Percentiles rank a stretch among this genome's conserved stretches.
Evolutionary conservation across 208 protist genomes (phyloP).

Genomic region (Histomonas meleagridis): DNA sequence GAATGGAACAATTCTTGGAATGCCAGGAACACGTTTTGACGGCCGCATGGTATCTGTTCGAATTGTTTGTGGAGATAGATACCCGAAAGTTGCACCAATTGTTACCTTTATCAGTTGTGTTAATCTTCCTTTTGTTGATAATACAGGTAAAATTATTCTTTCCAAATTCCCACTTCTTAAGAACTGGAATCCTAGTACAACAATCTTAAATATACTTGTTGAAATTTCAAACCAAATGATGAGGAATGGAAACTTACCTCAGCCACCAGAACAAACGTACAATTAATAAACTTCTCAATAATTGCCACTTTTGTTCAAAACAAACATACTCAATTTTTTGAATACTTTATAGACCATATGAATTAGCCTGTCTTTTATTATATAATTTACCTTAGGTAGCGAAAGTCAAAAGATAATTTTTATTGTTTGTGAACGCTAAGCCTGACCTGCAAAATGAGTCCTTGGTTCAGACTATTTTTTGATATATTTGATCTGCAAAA

Average conservation of each 20-base stretch:
- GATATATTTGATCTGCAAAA: too few relatives aligned
- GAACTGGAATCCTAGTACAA: not conserved
- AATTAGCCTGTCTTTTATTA: too few relatives aligned
- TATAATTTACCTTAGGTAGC: too few relatives aligned
- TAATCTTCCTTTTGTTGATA: constrained; percentile 33
- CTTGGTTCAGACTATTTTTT: too few relatives aligned
- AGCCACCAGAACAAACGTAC: constrained; percentile 33
- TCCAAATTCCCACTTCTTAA: not conserved
- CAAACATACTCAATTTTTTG: too few relatives aligned
- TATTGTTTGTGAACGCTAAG: too few relatives aligned
- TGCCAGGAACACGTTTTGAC: not conserved
- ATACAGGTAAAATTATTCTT: not conserved
- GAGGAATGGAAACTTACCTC: not conserved
- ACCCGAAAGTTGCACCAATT: not conserved
- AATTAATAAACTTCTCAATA: too few relatives aligned
- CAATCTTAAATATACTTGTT: not conserved
- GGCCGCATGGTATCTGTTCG: not conserved
- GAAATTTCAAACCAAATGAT: not conserved
- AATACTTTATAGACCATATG: too few relatives aligned
- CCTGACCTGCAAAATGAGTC: too few relatives aligned
- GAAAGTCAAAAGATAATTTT: too few relatives aligned
- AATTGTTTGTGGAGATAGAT: not conserved
- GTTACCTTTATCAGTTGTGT: not conserved
- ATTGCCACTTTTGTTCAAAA: too few relatives aligned
- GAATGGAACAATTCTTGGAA: not conserved